Conservation (phyloP, 2,329 filamentous ascomycete genomes). For the Beauveria australis region DNA sequence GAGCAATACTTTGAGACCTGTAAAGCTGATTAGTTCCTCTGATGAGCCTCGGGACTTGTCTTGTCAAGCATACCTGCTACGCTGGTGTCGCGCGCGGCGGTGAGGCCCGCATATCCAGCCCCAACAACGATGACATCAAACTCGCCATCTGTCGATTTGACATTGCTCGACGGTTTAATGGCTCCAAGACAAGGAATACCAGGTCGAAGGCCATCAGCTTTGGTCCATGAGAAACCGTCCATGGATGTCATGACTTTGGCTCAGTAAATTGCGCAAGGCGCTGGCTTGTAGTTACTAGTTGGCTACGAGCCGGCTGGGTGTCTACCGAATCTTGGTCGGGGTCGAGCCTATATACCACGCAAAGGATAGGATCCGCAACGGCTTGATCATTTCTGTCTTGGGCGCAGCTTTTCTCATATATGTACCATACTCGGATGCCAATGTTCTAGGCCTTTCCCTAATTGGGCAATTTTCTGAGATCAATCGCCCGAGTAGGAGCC, state of each 20-base stretch:
- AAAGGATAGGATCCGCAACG: not conserved
- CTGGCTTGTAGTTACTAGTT: no score
- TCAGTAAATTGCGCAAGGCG: no score
- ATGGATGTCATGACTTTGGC: slow-evolving; percentile 19
- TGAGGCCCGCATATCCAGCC: slow-evolving; percentile 23
- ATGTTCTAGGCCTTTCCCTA: not conserved
- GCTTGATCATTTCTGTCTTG: not conserved
- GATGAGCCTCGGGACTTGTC: slow-evolving; percentile 1
- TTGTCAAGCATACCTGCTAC: slow-evolving; percentile 18
- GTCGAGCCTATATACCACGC: no score
- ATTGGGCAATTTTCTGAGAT: not conserved
- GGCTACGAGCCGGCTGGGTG: no score
- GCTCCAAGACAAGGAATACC: slow-evolving; percentile 24
- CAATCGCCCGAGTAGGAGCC: not conserved
- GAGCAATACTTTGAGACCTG: slow-evolving; percentile 31
- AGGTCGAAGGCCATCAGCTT: slow-evolving; percentile 20
- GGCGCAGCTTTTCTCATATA: not conserved
- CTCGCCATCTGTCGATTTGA: slow-evolving; percentile 10
- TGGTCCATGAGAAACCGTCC: slow-evolving; percentile 25
- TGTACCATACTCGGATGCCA: not conserved
- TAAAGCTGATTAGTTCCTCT: not conserved
- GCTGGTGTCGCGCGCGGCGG: slow-evolving; percentile 21
- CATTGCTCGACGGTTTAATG: slow-evolving; percentile 20
- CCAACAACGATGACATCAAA: slow-evolving; percentile 24
- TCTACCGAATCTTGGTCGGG: no score